Evolutionary conservation across 306 rosid genomes (phyloP).

Genomic region (Malus sieversii): DNA sequence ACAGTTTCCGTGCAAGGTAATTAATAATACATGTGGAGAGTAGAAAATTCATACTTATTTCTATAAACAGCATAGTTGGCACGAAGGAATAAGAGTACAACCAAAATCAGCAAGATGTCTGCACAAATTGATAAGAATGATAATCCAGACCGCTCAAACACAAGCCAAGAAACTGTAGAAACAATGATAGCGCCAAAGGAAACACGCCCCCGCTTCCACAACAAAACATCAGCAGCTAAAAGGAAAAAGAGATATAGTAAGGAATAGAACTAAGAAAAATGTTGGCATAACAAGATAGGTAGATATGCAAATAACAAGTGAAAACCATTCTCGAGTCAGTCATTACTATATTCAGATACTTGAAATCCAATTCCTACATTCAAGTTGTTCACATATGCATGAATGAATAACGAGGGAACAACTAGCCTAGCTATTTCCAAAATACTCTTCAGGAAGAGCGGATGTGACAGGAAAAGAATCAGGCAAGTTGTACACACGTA

Average conservation of each 20-base stretch:
- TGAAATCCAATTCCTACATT: neutral
- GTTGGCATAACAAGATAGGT: neutral
- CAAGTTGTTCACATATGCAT: neutral
- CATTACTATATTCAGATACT: neutral
- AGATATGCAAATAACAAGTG: neutral
- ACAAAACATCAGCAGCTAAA: conserved; percentile 70
- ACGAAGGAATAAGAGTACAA: conserved; percentile 52
- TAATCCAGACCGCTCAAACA: conserved; percentile 56
- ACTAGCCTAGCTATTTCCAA: neutral
- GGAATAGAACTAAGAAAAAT: neutral
- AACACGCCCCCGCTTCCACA: conserved; percentile 64
- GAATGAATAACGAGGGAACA: neutral
- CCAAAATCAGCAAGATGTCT: conserved; percentile 80
- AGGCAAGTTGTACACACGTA: neutral
- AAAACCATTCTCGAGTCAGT: neutral
- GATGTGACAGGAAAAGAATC: neutral
- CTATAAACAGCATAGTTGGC: conserved; percentile 66
- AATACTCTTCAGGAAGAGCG: neutral
- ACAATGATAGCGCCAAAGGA: conserved; percentile 61
- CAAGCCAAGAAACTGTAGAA: conserved; percentile 71
- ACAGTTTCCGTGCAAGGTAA: conserved; percentile 1
- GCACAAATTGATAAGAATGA: conserved; percentile 76
- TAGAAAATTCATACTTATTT: conserved; percentile 46
- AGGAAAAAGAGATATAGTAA: conserved; percentile 12
- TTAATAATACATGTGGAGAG: conserved; percentile 1